Evolutionary conservation across 1,139 yeast genomes (phyloP).

Genomic region (Pichia sp.): DNA sequence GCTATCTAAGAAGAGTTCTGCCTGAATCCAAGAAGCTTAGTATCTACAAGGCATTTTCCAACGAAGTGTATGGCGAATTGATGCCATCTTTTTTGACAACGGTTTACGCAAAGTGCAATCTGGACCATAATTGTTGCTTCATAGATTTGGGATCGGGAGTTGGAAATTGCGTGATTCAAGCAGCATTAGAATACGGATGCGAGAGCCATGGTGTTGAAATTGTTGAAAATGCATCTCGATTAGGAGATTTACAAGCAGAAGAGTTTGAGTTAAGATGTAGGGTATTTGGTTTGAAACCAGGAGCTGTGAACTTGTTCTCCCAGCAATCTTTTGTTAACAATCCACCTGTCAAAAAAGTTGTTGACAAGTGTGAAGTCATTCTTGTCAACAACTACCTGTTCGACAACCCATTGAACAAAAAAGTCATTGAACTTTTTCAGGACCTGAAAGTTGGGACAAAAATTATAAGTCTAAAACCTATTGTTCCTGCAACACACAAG

Average conservation of each 20-base stretch:
- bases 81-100: slow-evolving; percentile 72
- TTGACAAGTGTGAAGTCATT: slow-evolving; percentile 65
- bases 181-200: slow-evolving; percentile 83
- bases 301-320: slow-evolving; percentile 54
- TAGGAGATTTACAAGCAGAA: slow-evolving; percentile 56
- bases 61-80: slow-evolving; percentile 87
- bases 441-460: slow-evolving; percentile 71
- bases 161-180: slow-evolving; percentile 87
- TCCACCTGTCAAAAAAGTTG: slow-evolving; percentile 46
- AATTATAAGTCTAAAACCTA: slow-evolving; percentile 72
- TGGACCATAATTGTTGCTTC: slow-evolving; percentile 53
- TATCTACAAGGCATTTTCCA: slow-evolving; percentile 80
- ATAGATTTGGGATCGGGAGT: slow-evolving; percentile 90
- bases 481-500: slow-evolving; percentile 56
- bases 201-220: slow-evolving; percentile 86
- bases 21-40: slow-evolving; percentile 64
- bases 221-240: slow-evolving; percentile 73
- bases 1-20: slow-evolving; percentile 74
- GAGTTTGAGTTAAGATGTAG: slow-evolving; percentile 58
- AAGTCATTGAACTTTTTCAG: slow-evolving; percentile 59
- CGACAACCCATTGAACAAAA: slow-evolving; percentile 64
- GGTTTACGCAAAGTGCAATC: slow-evolving; percentile 59
- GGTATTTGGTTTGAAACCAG: slow-evolving; percentile 59
- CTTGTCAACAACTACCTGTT: slow-evolving; percentile 81
- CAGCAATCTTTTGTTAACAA: slow-evolving; percentile 72